Base-by-base conservation (phyloP, 139 green algal genomes). In the Chlamydomonas sp. region DNA sequence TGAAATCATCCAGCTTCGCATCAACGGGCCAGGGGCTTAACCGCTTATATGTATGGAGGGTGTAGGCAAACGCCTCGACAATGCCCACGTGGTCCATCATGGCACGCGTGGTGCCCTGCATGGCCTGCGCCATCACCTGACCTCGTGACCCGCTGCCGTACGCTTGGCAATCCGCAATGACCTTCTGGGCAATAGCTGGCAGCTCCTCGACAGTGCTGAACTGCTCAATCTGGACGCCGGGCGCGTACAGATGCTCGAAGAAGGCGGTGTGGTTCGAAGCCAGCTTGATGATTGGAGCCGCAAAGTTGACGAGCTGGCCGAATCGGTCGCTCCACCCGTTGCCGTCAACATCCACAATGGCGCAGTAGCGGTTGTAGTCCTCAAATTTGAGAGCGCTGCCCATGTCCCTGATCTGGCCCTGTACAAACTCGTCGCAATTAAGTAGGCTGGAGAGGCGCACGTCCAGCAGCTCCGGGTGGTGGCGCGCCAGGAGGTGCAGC, bases 311-410 rank as follows among this genome's bases (percentile, higher is more conserved):
- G n/a, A 94, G 71, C 81, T 88, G 75, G 3, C 88, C 63, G 77
- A 93, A 91, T 10, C 89, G 58, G 63, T 94, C 89, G 60, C 80
- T 90, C 91, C 91, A 94, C 49, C 82, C 91, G 79, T 94, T 94
- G 60, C 91, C 91, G 75, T 94, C 89, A 9, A 93, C 72, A 67
- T 94, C 91, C 18, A 94, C n/a, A 16, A 92, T 72, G 60, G 88
- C 57, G 4, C 77, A 85, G 31, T 75, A 72, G 9, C 12, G 17
- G 76, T 77, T 88, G 66, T 68, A 83, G 63, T 78, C 75, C 64
- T 88, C 84, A 71, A 83, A 88, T 5, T 6, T 8, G 3, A 88
- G 6, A 10, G 16, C n/a, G 57, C 60, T 59, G 84, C 84, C 84
- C 10, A 60, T 60, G n/a, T 71, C 60, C 2, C 59, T 71, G 2